phyloP scores from a whole-genome alignment of 108 stramenopile species.

The Nitzschia inconspicua region DNA sequence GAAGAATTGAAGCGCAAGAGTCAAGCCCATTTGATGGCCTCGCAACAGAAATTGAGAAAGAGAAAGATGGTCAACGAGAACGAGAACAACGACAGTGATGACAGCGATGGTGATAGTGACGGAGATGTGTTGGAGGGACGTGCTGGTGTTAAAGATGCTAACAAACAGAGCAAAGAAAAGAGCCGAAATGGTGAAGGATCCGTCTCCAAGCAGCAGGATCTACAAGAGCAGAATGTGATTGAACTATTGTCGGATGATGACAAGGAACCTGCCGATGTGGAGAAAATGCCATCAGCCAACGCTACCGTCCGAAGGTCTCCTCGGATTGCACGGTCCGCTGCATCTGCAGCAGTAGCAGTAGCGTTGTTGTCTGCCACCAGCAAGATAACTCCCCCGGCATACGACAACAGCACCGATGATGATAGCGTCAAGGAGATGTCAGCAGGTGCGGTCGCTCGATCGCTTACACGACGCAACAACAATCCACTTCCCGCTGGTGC shows the following conservation, averaged over 20 bases:
- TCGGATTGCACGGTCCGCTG: neutral
- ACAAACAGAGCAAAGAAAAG: slow-evolving; percentile 3
- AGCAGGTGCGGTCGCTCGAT: too few relatives aligned
- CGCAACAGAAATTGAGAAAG: too few relatives aligned
- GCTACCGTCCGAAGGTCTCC: neutral
- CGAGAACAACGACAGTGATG: neutral
- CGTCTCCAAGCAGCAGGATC: neutral
- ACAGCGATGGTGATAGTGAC: neutral
- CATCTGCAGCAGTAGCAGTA: too few relatives aligned
- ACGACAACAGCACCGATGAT: too few relatives aligned
- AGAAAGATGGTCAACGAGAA: too few relatives aligned
- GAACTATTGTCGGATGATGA: neutral
- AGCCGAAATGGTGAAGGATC: neutral
- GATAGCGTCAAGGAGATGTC: too few relatives aligned
- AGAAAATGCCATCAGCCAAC: neutral
- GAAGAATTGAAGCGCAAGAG: too few relatives aligned
- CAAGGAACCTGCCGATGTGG: neutral
- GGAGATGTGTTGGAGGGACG: neutral
- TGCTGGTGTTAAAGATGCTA: neutral
- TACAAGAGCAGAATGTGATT: neutral
- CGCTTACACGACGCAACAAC: neutral
- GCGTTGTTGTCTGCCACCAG: too few relatives aligned
- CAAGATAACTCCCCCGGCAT: too few relatives aligned
- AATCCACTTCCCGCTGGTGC: slow-evolving; percentile 5
- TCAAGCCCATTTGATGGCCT: too few relatives aligned